Evolutionary conservation across 768 basidiomycete species (phyloP).

Genomic region (Clitopilus passeckerianus): DNA sequence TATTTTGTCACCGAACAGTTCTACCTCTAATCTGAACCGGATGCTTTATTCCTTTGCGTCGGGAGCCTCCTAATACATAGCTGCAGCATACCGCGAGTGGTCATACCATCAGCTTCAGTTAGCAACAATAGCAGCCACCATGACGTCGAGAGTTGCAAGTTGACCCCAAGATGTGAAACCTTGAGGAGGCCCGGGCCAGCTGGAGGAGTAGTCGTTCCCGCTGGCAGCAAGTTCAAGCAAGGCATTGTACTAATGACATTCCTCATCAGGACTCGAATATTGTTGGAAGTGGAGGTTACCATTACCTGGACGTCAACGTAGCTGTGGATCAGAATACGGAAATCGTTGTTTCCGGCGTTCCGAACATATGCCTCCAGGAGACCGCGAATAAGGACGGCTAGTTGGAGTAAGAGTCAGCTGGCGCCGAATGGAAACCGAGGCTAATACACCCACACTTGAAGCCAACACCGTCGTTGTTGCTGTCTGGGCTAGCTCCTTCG

Average conservation of each 20-base stretch:
- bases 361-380: conserved; percentile 40
- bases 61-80: neutral
- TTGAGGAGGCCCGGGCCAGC: conserved; percentile 41
- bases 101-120: conserved; percentile 13
- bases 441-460: conserved; percentile 39
- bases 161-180: conserved; percentile 46
- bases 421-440: neutral
- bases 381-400: conserved; percentile 42
- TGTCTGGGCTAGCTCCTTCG: conserved; percentile 35
- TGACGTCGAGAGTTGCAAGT: conserved; percentile 39
- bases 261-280: neutral
- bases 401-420: neutral
- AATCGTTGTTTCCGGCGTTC: conserved; percentile 27
- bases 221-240: conserved; percentile 42
- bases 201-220: conserved; percentile 36
- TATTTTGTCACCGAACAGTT: no score
- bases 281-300: neutral
- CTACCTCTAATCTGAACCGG: no score
- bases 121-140: conserved; percentile 31
- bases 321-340: conserved; percentile 38
- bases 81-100: neutral
- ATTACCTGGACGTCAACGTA: conserved; percentile 48
- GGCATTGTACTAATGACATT: conserved; percentile 36
- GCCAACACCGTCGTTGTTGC: conserved; percentile 42
- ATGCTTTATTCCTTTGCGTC: no score